A percentile compares a stretch with the other conserved stretches of the same genome.
Evolutionary conservation across 176 grass and related monocot genomes (phyloP).

Genomic region (Canna indica): DNA sequence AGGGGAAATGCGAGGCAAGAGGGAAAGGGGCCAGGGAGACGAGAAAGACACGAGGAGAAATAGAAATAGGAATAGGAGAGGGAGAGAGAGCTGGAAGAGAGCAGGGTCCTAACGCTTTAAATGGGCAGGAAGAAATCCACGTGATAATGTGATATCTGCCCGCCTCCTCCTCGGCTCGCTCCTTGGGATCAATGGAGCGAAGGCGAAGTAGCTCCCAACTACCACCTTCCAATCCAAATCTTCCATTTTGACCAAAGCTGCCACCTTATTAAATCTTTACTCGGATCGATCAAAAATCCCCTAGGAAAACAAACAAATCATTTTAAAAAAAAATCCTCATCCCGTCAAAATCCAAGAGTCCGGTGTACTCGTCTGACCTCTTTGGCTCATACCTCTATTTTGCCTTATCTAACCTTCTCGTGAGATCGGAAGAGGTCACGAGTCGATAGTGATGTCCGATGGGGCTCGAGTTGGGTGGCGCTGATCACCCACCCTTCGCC

Average conservation of each 20-base stretch:
- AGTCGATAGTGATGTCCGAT: not conserved
- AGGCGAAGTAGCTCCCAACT: slow-evolving; percentile 15
- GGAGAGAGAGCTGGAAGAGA: not conserved
- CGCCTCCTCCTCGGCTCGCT: not conserved
- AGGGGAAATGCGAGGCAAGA: not conserved
- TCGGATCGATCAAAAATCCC: not conserved
- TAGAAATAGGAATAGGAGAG: not conserved
- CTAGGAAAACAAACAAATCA: not conserved
- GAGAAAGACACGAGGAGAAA: not conserved
- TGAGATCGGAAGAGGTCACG: not conserved
- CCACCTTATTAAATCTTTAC: not conserved
- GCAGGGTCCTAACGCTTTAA: not conserved
- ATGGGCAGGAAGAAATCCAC: slow-evolving; percentile 4
- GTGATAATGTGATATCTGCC: slow-evolving; percentile 16
- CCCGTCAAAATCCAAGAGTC: not conserved
- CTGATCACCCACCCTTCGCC: not conserved
- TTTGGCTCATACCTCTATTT: not conserved
- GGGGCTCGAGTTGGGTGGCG: not conserved
- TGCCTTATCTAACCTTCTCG: not conserved
- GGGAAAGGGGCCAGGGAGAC: not conserved
- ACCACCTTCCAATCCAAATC: slow-evolving; percentile 11
- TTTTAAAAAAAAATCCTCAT: not conserved
- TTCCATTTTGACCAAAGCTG: not conserved
- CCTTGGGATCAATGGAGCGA: not conserved
- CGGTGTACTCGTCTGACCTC: not conserved